Conservation (phyloP, 768 basidiomycete species). For the Pleurotus cornucopiae region DNA sequence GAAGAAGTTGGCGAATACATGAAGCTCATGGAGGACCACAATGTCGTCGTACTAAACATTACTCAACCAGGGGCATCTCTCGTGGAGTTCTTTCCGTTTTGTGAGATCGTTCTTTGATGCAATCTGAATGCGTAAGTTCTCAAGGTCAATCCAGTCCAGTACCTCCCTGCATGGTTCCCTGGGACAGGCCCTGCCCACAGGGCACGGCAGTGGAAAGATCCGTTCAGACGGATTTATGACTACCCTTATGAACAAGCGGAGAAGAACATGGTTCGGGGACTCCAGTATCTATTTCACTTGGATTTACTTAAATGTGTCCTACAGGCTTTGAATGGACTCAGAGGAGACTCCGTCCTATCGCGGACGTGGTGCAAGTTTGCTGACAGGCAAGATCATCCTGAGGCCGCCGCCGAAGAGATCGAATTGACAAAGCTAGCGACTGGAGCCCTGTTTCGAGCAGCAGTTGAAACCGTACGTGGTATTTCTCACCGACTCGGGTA, state of each 20-base stretch:
- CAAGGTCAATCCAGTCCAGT: conserved; percentile 18
- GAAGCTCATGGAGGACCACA: not conserved
- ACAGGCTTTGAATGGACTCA: not conserved
- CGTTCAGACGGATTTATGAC: too few species aligned
- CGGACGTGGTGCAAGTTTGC: not conserved
- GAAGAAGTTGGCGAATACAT: conserved; percentile 27
- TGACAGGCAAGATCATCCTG: not conserved
- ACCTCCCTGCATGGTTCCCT: conserved; percentile 48
- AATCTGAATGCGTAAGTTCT: not conserved
- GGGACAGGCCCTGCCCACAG: conserved; percentile 25
- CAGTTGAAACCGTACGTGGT: not conserved
- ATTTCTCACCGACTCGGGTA: too few species aligned
- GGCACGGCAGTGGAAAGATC: too few species aligned
- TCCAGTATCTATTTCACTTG: not conserved
- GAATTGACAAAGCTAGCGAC: not conserved
- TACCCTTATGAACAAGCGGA: too few species aligned
- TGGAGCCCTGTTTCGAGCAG: not conserved
- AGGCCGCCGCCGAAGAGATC: not conserved
- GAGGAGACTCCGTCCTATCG: not conserved
- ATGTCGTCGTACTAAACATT: not conserved
- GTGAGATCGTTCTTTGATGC: conserved; percentile 16
- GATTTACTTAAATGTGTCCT: not conserved
- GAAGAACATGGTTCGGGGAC: not conserved
- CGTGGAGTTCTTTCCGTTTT: conserved; percentile 46
- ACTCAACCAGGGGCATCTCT: conserved; percentile 33